Base-by-base conservation (phyloP, 306 rosid genomes). In the Castanea crenata region DNA sequence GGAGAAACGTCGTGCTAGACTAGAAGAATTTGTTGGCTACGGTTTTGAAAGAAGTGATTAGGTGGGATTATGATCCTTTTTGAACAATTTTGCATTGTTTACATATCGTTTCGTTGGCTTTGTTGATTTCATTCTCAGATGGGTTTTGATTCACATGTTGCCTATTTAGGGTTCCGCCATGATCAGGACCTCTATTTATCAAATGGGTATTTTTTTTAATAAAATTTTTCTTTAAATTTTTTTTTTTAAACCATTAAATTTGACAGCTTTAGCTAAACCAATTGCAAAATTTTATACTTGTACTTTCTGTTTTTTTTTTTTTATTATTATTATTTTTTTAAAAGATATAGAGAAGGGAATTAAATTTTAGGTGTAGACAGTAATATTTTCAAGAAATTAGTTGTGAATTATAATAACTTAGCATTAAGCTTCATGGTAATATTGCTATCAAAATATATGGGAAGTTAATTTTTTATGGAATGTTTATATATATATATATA, bases 371-470 rank as follows among this genome's bases (percentile, higher is more conserved):
- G 20, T 27, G 27, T 64, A 32, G 20, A 64, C 11, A 49, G 57
- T 77, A 65, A 41, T 75, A 78, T 20, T 80, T 85, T 78, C 72
- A 2, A 69, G 78, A 82, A 76, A 76, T 55, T 71, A 72, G 69
- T 75, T 35, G 38, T 68, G 15, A 34, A 21, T 18, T 49, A 19
- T 71, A 69, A 46, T 62, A 19, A 54, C 78, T 71, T 74, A 73
- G 67, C 57, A 41, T 55, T 49, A 21, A 32, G 49, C 55, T 56
- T 73, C 62, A 46, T 74, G 57, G 70, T 41, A 41, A 41, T 41
- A 41, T 41, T 41, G 46, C 46, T 74, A 64, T 75, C 25, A 18
- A 67, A 18, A 34, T 67, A 18, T 16, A 16, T 1, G 71, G 51
- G 19, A 18, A 34, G 10, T 34, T 9, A 1, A 32, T 65, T 38